Evolutionary conservation across 306 rosid genomes (phyloP).

Genomic region (Prinsepia uniflora): DNA sequence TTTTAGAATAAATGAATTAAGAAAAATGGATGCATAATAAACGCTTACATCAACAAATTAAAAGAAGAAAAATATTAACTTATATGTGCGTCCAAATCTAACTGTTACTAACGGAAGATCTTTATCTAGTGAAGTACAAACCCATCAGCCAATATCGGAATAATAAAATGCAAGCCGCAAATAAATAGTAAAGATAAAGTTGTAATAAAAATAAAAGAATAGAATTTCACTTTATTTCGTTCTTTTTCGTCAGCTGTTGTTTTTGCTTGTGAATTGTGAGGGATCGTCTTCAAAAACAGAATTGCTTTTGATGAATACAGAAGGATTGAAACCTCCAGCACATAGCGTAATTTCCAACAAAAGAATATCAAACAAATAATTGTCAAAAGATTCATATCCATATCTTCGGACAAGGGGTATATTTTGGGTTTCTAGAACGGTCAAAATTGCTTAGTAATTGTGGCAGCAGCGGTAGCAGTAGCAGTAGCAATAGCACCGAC

Average conservation of each 20-base stretch:
- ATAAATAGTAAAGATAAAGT: not conserved
- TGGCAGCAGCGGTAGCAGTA: constrained; percentile 12
- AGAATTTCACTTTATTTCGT: constrained; percentile 7
- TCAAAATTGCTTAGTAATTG: constrained; percentile 55
- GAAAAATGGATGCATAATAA: no score
- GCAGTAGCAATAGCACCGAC: constrained; percentile 13
- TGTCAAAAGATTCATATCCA: not conserved
- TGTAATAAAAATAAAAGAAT: constrained; percentile 9
- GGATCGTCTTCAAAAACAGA: not conserved
- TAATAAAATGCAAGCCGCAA: not conserved
- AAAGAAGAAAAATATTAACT: no score
- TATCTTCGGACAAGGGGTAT: constrained; percentile 27
- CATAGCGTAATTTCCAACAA: not conserved
- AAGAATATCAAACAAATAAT: constrained; percentile 7
- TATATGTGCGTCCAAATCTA: no score
- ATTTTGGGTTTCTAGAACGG: constrained; percentile 28
- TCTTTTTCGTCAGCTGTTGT: not conserved
- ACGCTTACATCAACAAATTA: no score
- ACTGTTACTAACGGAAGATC: no score
- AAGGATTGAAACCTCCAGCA: constrained; percentile 20
- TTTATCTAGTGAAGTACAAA: no score
- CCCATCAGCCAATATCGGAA: no score
- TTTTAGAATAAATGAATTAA: no score
- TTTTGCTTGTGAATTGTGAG: constrained; percentile 28
- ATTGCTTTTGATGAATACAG: constrained; percentile 6